These are phyloP conservation scores for Phyllostachys edulis DNA, from an alignment of 176 grass and related monocot species.

Conservation along the genomic window DNA sequence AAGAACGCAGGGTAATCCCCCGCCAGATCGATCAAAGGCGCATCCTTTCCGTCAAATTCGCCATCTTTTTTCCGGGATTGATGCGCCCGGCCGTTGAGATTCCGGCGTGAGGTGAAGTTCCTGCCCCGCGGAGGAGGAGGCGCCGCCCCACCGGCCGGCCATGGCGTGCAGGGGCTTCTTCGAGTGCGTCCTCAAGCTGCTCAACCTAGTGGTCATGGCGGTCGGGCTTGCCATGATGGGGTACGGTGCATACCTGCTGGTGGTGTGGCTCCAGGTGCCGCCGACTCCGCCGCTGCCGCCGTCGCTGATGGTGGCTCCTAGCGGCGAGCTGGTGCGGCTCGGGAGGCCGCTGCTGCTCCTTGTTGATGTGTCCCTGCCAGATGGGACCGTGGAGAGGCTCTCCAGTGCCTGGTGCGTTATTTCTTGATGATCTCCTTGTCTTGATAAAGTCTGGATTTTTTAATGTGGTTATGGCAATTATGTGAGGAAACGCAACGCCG, in stretches of 20 bases:
- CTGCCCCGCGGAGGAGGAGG: not conserved
- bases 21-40: slow-evolving; percentile 15
- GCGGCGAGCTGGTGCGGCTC: slow-evolving; percentile 28
- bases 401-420: slow-evolving; percentile 65
- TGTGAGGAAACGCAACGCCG: not conserved
- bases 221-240: slow-evolving; percentile 73
- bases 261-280: slow-evolving; percentile 61
- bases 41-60: slow-evolving; percentile 6
- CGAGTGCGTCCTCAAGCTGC: slow-evolving; percentile 71
- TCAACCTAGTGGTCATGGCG: slow-evolving; percentile 65
- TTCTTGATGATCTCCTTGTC: slow-evolving; percentile 26
- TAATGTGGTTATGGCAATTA: not conserved
- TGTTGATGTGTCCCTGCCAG: slow-evolving; percentile 36
- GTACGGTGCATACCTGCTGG: slow-evolving; percentile 68
- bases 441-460: slow-evolving; percentile 10
- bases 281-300: slow-evolving; percentile 26
- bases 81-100: slow-evolving; percentile 9
- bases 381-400: slow-evolving; percentile 44
- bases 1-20: not conserved
- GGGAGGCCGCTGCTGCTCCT: slow-evolving; percentile 51
- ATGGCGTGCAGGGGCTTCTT: slow-evolving; percentile 76
- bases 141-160: slow-evolving; percentile 7
- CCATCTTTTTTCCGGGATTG: slow-evolving; percentile 6
- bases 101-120: slow-evolving; percentile 22
- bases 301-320: not conserved